Evolutionary conservation across 441 rosid genomes (phyloP).

Genomic region (Rhodomyrtus psidioides): DNA sequence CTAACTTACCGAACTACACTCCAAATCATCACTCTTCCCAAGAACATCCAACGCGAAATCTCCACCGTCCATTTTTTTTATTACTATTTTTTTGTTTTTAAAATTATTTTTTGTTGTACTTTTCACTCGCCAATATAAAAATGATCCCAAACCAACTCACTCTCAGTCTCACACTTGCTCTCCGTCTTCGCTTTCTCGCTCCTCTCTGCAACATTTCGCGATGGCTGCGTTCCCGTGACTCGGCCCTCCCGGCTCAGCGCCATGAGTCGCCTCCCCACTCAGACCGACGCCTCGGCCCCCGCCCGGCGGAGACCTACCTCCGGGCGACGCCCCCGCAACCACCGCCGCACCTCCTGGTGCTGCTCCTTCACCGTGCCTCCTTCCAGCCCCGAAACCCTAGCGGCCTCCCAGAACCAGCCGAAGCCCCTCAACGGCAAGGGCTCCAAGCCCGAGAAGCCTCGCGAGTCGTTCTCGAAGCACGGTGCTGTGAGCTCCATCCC

Average conservation of each 20-base stretch:
- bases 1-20: conserved; percentile 12
- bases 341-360: conserved; percentile 63
- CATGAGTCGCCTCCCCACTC: conserved; percentile 11
- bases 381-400: conserved; percentile 56
- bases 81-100: not conserved
- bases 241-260: conserved; percentile 4
- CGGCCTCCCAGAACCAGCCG: conserved; percentile 17
- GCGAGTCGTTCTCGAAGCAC: conserved; percentile 20
- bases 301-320: conserved; percentile 15
- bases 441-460: conserved; percentile 7
- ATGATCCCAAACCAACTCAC: not conserved
- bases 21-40: not conserved
- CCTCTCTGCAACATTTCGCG: not conserved
- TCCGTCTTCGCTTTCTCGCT: not conserved
- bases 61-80: not conserved
- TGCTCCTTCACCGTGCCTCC: conserved; percentile 67
- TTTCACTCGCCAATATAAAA: not conserved
- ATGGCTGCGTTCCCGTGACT: not conserved
- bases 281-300: not conserved
- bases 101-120: not conserved
- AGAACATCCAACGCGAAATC: not conserved
- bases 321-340: not conserved
- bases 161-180: not conserved
- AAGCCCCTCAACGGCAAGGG: conserved; percentile 15
- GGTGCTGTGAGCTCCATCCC: conserved; percentile 29